phyloP scores from a whole-genome alignment of 2,329 filamentous ascomycete genomes.

The Neonectria magnoliae region DNA sequence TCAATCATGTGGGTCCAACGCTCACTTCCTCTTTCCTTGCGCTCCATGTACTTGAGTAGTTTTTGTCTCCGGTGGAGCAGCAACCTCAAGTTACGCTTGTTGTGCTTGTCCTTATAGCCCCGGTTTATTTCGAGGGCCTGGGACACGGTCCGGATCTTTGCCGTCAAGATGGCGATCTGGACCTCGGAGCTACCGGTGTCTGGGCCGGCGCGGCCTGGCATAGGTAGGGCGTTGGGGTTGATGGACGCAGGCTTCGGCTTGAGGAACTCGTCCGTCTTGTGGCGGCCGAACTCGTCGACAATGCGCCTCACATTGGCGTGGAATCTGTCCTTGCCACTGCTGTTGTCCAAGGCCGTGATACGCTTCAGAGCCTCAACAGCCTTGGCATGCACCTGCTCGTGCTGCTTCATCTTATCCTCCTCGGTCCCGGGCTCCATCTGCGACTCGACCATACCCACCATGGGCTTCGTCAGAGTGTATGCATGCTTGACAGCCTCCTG shows the following conservation, averaged over 20 bases:
- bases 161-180: conserved; percentile 94
- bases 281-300: conserved; percentile 87
- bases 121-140: conserved; percentile 73
- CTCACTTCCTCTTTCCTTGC: conserved; percentile 89
- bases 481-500: conserved; percentile 73
- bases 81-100: conserved; percentile 88
- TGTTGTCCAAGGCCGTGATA: conserved; percentile 81
- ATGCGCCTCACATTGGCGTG: conserved; percentile 87
- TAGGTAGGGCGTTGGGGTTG: conserved; percentile 51
- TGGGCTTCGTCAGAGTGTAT: conserved; percentile 71
- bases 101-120: conserved; percentile 88
- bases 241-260: conserved; percentile 67
- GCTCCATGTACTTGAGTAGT: conserved; percentile 84
- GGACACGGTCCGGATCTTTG: conserved; percentile 87
- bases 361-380: conserved; percentile 80
- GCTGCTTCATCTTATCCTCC: conserved; percentile 51
- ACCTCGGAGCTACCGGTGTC: conserved; percentile 97
- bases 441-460: conserved; percentile 49
- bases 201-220: conserved; percentile 74
- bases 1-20: conserved; percentile 88
- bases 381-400: conserved; percentile 68
- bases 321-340: conserved; percentile 79
- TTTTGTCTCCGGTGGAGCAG: conserved; percentile 92
- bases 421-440: conserved; percentile 55
- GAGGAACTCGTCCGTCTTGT: conserved; percentile 82